Evolutionary conservation across 345 rosid genomes (phyloP).

Genomic region (Boechera divaricarpa): DNA sequence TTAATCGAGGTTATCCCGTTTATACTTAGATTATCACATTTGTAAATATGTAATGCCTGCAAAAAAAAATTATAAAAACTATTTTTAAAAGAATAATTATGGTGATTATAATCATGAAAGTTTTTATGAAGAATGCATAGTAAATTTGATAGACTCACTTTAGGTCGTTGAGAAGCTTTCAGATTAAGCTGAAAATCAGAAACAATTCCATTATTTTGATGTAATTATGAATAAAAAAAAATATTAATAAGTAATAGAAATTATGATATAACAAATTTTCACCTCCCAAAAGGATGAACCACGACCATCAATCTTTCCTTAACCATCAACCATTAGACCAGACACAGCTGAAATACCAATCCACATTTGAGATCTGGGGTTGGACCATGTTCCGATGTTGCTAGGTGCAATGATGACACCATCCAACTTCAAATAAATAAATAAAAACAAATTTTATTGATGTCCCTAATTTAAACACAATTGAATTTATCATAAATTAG

Average conservation of each 20-base stretch:
- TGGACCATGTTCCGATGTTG: slow-evolving; percentile 3
- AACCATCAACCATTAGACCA: slow-evolving; percentile 12
- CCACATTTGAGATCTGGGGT: background rate
- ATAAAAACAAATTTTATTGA: background rate
- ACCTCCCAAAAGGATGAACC: slow-evolving; percentile 38
- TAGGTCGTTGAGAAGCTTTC: slow-evolving; percentile 17
- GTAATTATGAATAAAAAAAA: background rate
- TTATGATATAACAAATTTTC: background rate
- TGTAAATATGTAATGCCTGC: background rate
- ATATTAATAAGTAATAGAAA: background rate
- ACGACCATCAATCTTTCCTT: slow-evolving; percentile 26
- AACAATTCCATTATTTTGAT: background rate
- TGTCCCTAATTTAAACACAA: background rate
- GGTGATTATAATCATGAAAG: too few species aligned
- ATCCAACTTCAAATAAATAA: slow-evolving; percentile 29
- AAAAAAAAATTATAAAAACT: background rate
- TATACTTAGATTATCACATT: slow-evolving; percentile 1
- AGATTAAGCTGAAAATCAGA: background rate
- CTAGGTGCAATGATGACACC: slow-evolving; percentile 30
- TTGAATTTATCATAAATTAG: background rate
- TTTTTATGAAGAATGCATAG: background rate
- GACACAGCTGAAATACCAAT: background rate
- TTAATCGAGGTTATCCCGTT: slow-evolving; percentile 7
- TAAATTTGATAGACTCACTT: slow-evolving; percentile 19
- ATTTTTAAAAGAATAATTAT: too few species aligned